These are phyloP conservation scores for Fonsecaea erecta DNA, from an alignment of 2,329 filamentous ascomycete species.

Conservation along the genomic window DNA sequence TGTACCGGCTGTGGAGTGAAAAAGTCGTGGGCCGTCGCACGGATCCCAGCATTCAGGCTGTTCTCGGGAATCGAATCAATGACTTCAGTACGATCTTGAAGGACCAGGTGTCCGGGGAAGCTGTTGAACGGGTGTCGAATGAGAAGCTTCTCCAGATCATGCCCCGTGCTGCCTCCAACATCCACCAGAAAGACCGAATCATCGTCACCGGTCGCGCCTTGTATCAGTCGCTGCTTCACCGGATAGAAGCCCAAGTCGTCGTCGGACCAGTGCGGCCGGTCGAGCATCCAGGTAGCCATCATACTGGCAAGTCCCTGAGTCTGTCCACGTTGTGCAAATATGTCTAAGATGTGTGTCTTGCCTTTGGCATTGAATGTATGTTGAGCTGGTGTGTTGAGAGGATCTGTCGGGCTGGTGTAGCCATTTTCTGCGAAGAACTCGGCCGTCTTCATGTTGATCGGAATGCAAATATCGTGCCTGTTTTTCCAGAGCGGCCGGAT, in stretches of 20 bases:
- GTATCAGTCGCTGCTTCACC: conserved; percentile 34
- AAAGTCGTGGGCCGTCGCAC: conserved; percentile 35
- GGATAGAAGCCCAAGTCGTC: conserved; percentile 39
- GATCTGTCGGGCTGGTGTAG: conserved; percentile 18
- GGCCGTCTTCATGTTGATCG: conserved; percentile 28
- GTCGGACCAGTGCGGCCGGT: conserved; percentile 42
- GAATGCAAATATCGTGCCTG: conserved; percentile 16
- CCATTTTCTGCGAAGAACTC: conserved; percentile 31
- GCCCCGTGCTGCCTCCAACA: conserved; percentile 37
- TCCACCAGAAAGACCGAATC: conserved; percentile 41
- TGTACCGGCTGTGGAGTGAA: conserved; percentile 37
- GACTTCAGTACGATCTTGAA: conserved; percentile 37
- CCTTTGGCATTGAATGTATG: conserved; percentile 28
- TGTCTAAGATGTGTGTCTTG: conserved; percentile 31
- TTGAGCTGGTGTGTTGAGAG: conserved; percentile 34
- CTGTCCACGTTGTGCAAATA: conserved; percentile 28
- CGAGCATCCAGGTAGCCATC: conserved; percentile 39
- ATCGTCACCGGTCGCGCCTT: conserved; percentile 27
- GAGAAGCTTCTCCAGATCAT: conserved; percentile 33
- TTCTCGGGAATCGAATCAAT: conserved; percentile 30
- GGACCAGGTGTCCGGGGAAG: conserved; percentile 34
- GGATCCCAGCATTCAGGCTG: conserved; percentile 26
- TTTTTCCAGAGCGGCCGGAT: not conserved
- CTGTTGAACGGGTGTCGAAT: conserved; percentile 10
- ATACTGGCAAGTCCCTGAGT: conserved; percentile 35